Percentiles rank a stretch among this genome's conserved stretches.
phyloP scores from a whole-genome alignment of 345 rosid genomes.

The Gossypium mustelinum region DNA sequence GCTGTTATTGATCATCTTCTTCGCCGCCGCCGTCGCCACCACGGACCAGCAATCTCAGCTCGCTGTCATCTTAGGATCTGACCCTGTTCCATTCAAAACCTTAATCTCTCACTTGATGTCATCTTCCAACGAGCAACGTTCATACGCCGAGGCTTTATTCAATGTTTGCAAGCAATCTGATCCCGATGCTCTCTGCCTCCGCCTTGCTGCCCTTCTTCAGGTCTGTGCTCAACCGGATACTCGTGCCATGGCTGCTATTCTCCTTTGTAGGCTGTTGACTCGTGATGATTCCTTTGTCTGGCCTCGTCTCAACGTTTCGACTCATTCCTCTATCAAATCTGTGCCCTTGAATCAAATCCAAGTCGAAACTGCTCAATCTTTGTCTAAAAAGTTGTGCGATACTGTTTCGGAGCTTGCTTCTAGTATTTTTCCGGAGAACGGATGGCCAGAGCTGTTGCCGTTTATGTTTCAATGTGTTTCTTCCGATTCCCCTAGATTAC shows the following conservation, averaged over 20 bases:
- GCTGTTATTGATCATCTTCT: not conserved
- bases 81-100: constrained; percentile 67
- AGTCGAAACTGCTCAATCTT: constrained; percentile 67
- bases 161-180: not conserved
- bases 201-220: not conserved
- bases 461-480: constrained; percentile 91
- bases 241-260: not conserved
- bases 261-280: not conserved
- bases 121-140: not conserved
- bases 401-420: constrained; percentile 22
- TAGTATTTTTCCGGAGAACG: constrained; percentile 69
- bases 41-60: constrained; percentile 90
- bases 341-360: constrained; percentile 66
- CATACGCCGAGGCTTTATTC: not conserved
- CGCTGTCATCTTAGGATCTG: constrained; percentile 73
- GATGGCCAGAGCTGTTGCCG: constrained; percentile 95
- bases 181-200: not conserved
- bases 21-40: constrained; percentile 25
- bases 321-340: constrained; percentile 10
- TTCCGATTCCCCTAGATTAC: constrained; percentile 58
- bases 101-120: not conserved
- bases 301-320: not conserved
- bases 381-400: constrained; percentile 76
- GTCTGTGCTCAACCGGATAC: not conserved
- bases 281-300: not conserved